Conservation (phyloP, 108 stramenopile genomes). For the Cylindrotheca closterium region DNA sequence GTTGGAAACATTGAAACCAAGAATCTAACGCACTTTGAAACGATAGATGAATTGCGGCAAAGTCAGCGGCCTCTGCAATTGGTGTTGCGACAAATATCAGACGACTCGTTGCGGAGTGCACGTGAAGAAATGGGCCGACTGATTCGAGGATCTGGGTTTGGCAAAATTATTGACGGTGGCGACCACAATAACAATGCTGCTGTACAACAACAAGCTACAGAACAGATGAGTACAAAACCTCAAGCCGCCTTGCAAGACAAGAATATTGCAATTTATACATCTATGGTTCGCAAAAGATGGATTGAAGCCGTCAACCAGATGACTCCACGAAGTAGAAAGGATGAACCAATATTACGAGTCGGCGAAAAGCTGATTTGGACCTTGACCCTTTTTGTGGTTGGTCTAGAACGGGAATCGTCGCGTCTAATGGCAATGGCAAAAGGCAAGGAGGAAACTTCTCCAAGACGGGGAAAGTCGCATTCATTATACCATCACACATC, state of each 20-base stretch:
- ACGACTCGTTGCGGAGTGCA: slow-evolving; percentile 63
- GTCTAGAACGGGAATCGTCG: slow-evolving; percentile 63
- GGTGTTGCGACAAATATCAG: slow-evolving; percentile 62
- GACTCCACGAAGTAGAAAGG: slow-evolving; percentile 41
- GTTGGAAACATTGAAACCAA: slow-evolving; percentile 81
- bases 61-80: slow-evolving; percentile 79
- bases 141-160: slow-evolving; percentile 73
- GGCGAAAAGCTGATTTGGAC: slow-evolving; percentile 79
- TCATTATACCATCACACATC: slow-evolving; percentile 41
- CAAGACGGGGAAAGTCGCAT: slow-evolving; percentile 14
- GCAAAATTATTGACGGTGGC: slow-evolving; percentile 30
- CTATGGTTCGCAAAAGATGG: slow-evolving; percentile 38
- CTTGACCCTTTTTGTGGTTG: slow-evolving; percentile 69
- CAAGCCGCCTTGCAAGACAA: neutral
- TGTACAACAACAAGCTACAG: slow-evolving; percentile 8
- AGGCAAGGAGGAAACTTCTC: slow-evolving; percentile 1
- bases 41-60: slow-evolving; percentile 86
- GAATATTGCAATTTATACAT: slow-evolving; percentile 36
- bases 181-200: neutral
- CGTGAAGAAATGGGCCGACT: slow-evolving; percentile 88
- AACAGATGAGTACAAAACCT: neutral
- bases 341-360: slow-evolving; percentile 58
- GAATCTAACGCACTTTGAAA: slow-evolving; percentile 88
- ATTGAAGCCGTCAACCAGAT: slow-evolving; percentile 28
- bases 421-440: slow-evolving; percentile 28